Evolutionary conservation across 1,139 yeast species (phyloP).

Genomic region (Yamadazyma aaseri): DNA sequence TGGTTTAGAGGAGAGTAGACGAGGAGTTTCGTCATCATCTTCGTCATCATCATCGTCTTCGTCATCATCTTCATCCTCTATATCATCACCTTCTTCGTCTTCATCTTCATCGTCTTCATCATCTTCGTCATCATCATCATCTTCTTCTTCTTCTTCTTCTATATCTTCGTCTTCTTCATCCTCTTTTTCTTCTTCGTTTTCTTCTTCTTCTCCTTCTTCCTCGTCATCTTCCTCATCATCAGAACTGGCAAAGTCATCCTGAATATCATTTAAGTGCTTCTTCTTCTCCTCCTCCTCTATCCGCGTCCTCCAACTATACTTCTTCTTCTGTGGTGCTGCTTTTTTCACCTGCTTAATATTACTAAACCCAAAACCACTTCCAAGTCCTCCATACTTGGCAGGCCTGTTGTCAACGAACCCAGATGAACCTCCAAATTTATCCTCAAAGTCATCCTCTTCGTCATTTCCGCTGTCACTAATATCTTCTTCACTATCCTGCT

Average conservation of each 20-base stretch:
- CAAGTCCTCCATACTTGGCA: conserved; percentile 55
- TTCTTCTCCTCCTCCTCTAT: conserved; percentile 40
- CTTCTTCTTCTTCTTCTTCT: conserved; percentile 18
- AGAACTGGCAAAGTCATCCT: conserved; percentile 34
- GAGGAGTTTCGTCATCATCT: conserved; percentile 25
- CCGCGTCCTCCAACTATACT: conserved; percentile 44
- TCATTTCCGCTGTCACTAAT: conserved; percentile 13
- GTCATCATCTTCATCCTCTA: conserved; percentile 18
- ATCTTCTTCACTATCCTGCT: conserved; percentile 11
- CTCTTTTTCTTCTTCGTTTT: conserved; percentile 20
- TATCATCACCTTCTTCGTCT: conserved; percentile 38
- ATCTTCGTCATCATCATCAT: conserved; percentile 16
- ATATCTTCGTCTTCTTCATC: conserved; percentile 20
- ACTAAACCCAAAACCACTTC: conserved; percentile 67
- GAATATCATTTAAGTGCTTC: conserved; percentile 34
- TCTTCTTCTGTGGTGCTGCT: conserved; percentile 26
- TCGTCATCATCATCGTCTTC: conserved; percentile 19
- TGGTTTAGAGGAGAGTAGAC: conserved; percentile 37
- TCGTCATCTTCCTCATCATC: conserved; percentile 24
- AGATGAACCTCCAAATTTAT: conserved; percentile 26
- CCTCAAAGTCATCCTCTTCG: conserved; percentile 11
- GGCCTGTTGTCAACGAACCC: conserved; percentile 77
- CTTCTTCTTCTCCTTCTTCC: conserved; percentile 21
- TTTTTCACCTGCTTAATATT: conserved; percentile 49
- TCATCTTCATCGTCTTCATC: conserved; percentile 19